A percentile compares a stretch with the other conserved stretches of the same genome.
Evolutionary conservation across 2,329 filamentous ascomycete genomes (phyloP).

Genomic region (Stylonectria norvegica): DNA sequence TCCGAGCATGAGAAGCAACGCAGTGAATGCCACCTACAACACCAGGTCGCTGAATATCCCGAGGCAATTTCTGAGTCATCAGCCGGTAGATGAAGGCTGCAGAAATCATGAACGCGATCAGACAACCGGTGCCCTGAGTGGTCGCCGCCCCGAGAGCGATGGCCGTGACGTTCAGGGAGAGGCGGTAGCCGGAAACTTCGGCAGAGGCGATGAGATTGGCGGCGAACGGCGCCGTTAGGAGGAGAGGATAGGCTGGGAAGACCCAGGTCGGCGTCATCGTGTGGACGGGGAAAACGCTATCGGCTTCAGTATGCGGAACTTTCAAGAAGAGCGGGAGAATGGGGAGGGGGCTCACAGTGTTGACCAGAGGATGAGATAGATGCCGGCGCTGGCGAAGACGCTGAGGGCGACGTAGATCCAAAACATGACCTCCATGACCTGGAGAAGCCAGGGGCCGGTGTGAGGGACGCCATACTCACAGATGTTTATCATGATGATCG

Average conservation of each 20-base stretch:
- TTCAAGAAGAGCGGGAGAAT: not conserved
- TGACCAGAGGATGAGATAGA: slow-evolving; percentile 72
- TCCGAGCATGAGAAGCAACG: not conserved
- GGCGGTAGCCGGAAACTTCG: slow-evolving; percentile 14
- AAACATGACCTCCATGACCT: slow-evolving; percentile 62
- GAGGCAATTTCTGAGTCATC: slow-evolving; percentile 82
- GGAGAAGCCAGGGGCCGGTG: slow-evolving; percentile 59
- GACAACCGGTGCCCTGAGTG: slow-evolving; percentile 53
- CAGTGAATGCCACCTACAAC: slow-evolving; percentile 45
- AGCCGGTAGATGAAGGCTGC: slow-evolving; percentile 80
- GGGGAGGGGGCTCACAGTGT: slow-evolving; percentile 42
- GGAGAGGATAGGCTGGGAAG: slow-evolving; percentile 77
- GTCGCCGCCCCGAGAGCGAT: slow-evolving; percentile 49
- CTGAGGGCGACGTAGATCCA: slow-evolving; percentile 71
- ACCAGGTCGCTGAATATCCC: slow-evolving; percentile 70
- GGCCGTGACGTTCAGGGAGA: slow-evolving; percentile 39
- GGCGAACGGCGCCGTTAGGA: slow-evolving; percentile 73
- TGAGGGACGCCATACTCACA: slow-evolving; percentile 70
- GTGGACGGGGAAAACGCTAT: slow-evolving; percentile 61
- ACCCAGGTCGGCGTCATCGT: slow-evolving; percentile 89
- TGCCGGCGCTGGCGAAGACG: slow-evolving; percentile 62
- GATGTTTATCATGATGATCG: slow-evolving; percentile 74
- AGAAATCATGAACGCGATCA: slow-evolving; percentile 72
- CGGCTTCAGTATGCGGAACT: not conserved
- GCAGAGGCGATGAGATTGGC: slow-evolving; percentile 50